Conservation (phyloP, 208 protist species). For the Leishmania aethiopica region DNA sequence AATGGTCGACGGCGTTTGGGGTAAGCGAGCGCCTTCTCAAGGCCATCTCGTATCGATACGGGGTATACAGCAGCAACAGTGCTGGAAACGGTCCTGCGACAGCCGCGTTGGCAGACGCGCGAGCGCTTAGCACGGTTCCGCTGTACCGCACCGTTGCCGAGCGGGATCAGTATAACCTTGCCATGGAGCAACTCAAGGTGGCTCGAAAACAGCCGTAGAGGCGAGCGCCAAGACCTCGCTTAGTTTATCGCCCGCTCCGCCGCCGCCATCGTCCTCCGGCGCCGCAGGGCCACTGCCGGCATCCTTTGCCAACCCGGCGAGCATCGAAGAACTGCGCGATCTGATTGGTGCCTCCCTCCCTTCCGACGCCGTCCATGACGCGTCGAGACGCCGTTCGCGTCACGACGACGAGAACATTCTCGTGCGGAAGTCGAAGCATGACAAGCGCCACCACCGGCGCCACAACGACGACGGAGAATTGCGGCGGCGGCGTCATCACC, state of each 20-base stretch:
- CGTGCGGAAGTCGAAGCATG: constrained; percentile 6
- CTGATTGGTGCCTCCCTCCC: constrained; percentile 21
- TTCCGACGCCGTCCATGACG: neutral
- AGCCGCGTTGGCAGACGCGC: constrained; percentile 17
- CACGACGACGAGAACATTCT: constrained; percentile 5
- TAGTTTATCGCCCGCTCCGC: constrained; percentile 10
- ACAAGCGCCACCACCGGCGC: constrained; percentile 8
- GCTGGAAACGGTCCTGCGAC: constrained; percentile 11
- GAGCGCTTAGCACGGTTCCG: constrained; percentile 1
- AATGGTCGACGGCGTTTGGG: constrained; percentile 68
- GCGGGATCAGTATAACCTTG: constrained; percentile 8
- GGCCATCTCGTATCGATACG: constrained; percentile 25
- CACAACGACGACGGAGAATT: neutral
- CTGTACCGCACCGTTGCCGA: constrained; percentile 36
- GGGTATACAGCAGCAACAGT: constrained; percentile 7
- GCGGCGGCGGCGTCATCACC: constrained; percentile 1
- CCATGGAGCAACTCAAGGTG: constrained; percentile 5
- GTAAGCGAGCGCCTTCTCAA: constrained; percentile 19
- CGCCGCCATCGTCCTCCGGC: neutral
- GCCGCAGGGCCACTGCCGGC: neutral
- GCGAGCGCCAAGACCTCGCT: neutral
- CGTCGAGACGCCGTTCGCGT: constrained; percentile 5
- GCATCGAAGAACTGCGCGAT: constrained; percentile 32
- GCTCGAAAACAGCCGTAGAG: neutral
- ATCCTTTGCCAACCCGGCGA: constrained; percentile 1